Percentiles rank a stretch among this genome's conserved stretches.
phyloP scores from a whole-genome alignment of 2,329 filamentous ascomycete species.

The Ophiobolus disseminans region DNA sequence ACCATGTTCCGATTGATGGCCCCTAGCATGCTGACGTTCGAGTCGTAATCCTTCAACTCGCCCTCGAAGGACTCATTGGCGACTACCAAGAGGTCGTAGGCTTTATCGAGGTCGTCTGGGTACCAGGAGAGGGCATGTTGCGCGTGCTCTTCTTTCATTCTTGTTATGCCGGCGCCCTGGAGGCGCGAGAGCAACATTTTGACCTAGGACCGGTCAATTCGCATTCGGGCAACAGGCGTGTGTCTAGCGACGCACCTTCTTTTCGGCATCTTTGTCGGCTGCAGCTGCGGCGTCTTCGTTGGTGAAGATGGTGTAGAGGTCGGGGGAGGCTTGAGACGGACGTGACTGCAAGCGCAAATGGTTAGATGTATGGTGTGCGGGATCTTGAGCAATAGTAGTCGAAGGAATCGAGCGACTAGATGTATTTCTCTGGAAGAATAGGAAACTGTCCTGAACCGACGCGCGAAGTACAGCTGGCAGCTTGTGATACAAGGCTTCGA shows the following conservation, averaged over 20 bases:
- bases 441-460: constrained; percentile 21
- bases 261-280: constrained; percentile 63
- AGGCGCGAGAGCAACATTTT: constrained; percentile 62
- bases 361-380: constrained; percentile 35
- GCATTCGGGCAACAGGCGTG: neutral
- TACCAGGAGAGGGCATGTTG: constrained; percentile 69
- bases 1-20: constrained; percentile 85
- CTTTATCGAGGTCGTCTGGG: constrained; percentile 73
- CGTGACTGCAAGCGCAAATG: constrained; percentile 33
- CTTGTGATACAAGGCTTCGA: constrained; percentile 30
- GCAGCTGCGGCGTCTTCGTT: constrained; percentile 60
- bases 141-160: constrained; percentile 67
- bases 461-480: constrained; percentile 29
- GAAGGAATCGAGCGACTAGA: constrained; percentile 21
- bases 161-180: constrained; percentile 60
- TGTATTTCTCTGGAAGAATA: constrained; percentile 28
- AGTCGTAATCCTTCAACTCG: constrained; percentile 76
- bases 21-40: constrained; percentile 75
- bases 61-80: constrained; percentile 84
- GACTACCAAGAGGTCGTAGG: constrained; percentile 77
- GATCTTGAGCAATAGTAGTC: constrained; percentile 14
- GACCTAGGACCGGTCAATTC: constrained; percentile 50
- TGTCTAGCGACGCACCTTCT: constrained; percentile 51
- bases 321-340: constrained; percentile 29
- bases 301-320: constrained; percentile 72